Conservation (phyloP, 352 stramenopile genomes). For the Globisporangium solare region DNA sequence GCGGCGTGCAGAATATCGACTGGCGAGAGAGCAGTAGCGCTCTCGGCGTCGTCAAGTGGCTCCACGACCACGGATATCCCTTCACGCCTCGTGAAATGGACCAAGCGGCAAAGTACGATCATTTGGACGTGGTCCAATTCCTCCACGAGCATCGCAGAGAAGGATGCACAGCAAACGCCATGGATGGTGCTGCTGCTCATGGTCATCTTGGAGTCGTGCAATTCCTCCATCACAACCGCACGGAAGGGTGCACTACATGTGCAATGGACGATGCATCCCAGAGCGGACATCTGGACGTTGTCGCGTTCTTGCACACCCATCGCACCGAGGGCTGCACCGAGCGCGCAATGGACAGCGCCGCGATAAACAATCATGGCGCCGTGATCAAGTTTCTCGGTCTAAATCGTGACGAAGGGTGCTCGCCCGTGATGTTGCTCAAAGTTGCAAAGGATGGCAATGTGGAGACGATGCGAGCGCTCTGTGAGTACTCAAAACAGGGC, state of each 20-base stretch:
- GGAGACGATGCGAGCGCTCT: conserved; percentile 6
- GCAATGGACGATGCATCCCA: conserved; percentile 3
- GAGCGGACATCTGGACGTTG: conserved; percentile 1
- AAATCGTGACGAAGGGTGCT: conserved; percentile 3
- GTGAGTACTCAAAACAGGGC: background rate
- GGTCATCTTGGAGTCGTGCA: conserved; percentile 1
- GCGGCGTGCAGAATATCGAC: conserved; percentile 7
- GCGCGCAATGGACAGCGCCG: conserved; percentile 4
- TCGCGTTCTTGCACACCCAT: conserved; percentile 1
- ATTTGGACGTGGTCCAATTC: conserved; percentile 2
- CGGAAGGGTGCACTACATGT: conserved; percentile 4
- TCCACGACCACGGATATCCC: background rate
- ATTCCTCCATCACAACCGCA: conserved; percentile 4
- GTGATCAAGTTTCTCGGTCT: conserved; percentile 4
- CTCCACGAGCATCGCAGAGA: background rate
- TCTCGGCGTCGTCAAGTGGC: conserved; percentile 2
- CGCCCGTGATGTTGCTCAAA: conserved; percentile 1
- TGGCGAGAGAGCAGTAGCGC: background rate
- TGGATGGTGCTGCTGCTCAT: conserved; percentile 4
- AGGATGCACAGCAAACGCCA: conserved; percentile 6
- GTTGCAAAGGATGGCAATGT: conserved; percentile 5
- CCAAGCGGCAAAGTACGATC: conserved; percentile 6
- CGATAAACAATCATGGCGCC: conserved; percentile 7
- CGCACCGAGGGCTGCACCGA: conserved; percentile 5
- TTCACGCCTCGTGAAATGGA: conserved; percentile 8